Conservation (phyloP, 805 yeast species). For the Saturnispora mendoncae region DNA sequence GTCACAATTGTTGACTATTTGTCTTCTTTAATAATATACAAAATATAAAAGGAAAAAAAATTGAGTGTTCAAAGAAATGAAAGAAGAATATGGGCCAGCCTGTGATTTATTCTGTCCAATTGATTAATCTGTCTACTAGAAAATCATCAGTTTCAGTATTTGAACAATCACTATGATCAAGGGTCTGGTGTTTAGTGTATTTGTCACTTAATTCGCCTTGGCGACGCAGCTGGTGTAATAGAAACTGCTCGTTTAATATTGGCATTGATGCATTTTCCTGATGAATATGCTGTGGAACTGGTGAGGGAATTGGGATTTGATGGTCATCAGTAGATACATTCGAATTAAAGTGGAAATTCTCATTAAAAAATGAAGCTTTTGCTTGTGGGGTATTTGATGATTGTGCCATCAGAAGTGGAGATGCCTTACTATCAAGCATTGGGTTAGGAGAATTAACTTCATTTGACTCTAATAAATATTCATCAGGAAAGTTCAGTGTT, state of each 20-base stretch:
- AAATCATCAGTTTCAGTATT: constrained; percentile 1
- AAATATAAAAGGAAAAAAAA: neutral
- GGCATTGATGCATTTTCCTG: neutral
- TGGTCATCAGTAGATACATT: neutral
- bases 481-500: too few species aligned
- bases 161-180: neutral
- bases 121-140: neutral
- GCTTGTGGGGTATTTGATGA: neutral
- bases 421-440: neutral
- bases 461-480: too few species aligned
- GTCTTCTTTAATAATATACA: too few species aligned
- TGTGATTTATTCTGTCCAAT: constrained; percentile 1
- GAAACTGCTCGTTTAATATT: constrained; percentile 1
- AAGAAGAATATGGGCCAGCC: too few species aligned
- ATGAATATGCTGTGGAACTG: neutral
- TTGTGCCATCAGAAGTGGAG: neutral
- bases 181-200: neutral
- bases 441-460: too few species aligned
- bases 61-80: neutral
- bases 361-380: neutral
- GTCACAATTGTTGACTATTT: too few species aligned
- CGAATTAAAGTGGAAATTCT: neutral
- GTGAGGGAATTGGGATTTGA: neutral
- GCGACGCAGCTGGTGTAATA: constrained; percentile 2
- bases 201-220: constrained; percentile 1